phyloP scores from a whole-genome alignment of 129 eudicot genomes.

The Pseudognaphalium luteoalbum region DNA sequence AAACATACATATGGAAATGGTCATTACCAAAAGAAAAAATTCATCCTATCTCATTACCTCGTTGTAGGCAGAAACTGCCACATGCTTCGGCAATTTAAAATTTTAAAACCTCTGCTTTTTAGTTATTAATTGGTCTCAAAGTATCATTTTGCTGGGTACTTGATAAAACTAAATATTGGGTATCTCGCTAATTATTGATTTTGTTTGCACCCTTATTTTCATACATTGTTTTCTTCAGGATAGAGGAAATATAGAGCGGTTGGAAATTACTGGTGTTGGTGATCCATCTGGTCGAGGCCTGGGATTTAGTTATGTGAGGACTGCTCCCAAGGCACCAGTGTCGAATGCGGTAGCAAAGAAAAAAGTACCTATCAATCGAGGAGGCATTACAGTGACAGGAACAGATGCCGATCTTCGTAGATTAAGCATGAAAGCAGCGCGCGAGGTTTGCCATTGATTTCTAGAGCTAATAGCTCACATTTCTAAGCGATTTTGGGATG shows the following conservation, averaged over 20 bases:
- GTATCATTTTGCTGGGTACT: neutral
- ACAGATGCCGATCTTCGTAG: slow-evolving; percentile 97
- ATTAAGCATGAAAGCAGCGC: slow-evolving; percentile 97
- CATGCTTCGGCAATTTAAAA: neutral
- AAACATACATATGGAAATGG: neutral
- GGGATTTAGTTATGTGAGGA: slow-evolving; percentile 92
- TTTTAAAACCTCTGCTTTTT: too few relatives aligned
- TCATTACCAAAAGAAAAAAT: neutral
- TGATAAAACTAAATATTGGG: neutral
- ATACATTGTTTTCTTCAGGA: slow-evolving; percentile 48
- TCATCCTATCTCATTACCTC: neutral
- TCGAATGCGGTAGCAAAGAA: slow-evolving; percentile 79
- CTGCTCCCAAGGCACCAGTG: slow-evolving; percentile 83
- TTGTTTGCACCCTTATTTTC: neutral
- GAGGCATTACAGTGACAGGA: slow-evolving; percentile 88
- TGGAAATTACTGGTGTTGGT: slow-evolving; percentile 97
- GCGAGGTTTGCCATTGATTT: slow-evolving; percentile 59
- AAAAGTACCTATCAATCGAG: slow-evolving; percentile 64
- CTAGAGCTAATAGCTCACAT: neutral
- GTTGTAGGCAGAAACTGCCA: neutral
- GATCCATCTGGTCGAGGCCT: slow-evolving; percentile 97
- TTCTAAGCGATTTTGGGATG: neutral
- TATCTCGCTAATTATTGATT: neutral
- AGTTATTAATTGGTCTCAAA: neutral
- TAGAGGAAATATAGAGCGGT: slow-evolving; percentile 85